phyloP scores from a whole-genome alignment of 805 yeast species.

The Candida yuanshanica region DNA sequence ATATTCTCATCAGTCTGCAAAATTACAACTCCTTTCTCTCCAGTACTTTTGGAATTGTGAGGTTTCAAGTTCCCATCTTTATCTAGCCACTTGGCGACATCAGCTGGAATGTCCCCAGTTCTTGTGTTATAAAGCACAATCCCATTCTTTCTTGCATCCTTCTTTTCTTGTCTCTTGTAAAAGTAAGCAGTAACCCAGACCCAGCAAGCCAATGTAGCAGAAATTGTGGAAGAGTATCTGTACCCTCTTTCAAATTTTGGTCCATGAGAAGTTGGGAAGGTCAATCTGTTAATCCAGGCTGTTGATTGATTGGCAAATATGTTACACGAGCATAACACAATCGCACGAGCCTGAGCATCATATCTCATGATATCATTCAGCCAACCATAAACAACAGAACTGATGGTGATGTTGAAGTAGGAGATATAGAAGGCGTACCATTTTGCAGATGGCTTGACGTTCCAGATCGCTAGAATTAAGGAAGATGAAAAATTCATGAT shows the following conservation, averaged over 20 bases:
- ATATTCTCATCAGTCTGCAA: too few species aligned
- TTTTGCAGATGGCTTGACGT: slow-evolving; percentile 42
- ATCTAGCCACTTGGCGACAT: slow-evolving; percentile 3
- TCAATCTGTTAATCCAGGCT: slow-evolving; percentile 38
- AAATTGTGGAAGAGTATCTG: slow-evolving; percentile 26
- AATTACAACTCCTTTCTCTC: slow-evolving; percentile 15
- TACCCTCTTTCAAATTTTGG: slow-evolving; percentile 53
- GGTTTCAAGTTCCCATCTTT: neutral
- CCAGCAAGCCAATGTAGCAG: slow-evolving; percentile 17
- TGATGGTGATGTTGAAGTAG: slow-evolving; percentile 1
- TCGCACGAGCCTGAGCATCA: slow-evolving; percentile 47
- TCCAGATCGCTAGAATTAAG: slow-evolving; percentile 43
- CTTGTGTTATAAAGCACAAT: slow-evolving; percentile 27
- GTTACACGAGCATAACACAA: slow-evolving; percentile 34
- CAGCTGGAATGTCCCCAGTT: slow-evolving; percentile 13
- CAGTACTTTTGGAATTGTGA: slow-evolving; percentile 3
- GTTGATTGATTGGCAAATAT: slow-evolving; percentile 49
- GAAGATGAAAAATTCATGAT: slow-evolving; percentile 41
- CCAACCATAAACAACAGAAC: slow-evolving; percentile 39
- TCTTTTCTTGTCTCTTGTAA: slow-evolving; percentile 35
- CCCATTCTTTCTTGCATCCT: slow-evolving; percentile 31
- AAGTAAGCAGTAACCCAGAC: slow-evolving; percentile 10
- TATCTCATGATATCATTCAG: slow-evolving; percentile 51
- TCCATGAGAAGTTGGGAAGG: slow-evolving; percentile 38
- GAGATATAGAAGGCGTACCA: slow-evolving; percentile 46